Percentiles rank a stretch among this genome's conserved stretches.
Conservation (phyloP, 2,329 filamentous ascomycete species). For the Didymella sp. region DNA sequence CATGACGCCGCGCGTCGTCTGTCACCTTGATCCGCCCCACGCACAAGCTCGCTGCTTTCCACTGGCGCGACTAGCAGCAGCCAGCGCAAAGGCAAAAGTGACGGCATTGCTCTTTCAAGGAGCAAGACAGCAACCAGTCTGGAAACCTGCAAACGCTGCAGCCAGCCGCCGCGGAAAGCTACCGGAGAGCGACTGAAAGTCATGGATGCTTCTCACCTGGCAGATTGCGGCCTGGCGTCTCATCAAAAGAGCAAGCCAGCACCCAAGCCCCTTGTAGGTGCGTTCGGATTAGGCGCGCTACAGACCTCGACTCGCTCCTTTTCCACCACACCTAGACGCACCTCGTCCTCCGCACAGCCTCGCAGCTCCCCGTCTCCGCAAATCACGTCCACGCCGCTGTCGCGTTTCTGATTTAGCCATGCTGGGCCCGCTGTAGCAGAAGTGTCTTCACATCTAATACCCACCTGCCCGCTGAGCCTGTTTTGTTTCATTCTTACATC, state of each 20-base stretch:
- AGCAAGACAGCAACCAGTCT: too few relatives aligned
- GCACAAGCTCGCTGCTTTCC: neutral
- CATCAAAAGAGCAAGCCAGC: constrained; percentile 5
- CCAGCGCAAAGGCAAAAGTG: neutral
- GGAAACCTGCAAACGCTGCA: neutral
- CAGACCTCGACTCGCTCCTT: constrained; percentile 6
- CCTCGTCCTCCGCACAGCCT: constrained; percentile 14
- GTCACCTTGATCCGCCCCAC: neutral
- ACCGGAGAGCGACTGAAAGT: neutral
- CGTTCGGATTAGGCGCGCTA: constrained; percentile 10
- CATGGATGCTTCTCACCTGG: neutral
- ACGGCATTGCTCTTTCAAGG: neutral
- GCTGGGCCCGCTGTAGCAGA: constrained; percentile 17
- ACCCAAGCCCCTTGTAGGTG: constrained; percentile 6
- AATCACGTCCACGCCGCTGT: constrained; percentile 6
- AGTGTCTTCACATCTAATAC: neutral
- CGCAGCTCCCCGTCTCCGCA: constrained; percentile 4
- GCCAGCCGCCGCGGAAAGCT: neutral
- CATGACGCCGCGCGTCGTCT: constrained; percentile 4
- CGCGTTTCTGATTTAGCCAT: constrained; percentile 11
- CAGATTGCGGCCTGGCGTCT: constrained; percentile 6
- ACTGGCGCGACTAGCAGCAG: constrained; percentile 1
- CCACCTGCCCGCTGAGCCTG: neutral
- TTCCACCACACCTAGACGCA: constrained; percentile 13
- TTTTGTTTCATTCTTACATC: constrained; percentile 5